These are phyloP conservation scores for Choanephora cucurbitarum DNA, from an alignment of 371 early-diverging fungal species.

Conservation along the genomic window DNA sequence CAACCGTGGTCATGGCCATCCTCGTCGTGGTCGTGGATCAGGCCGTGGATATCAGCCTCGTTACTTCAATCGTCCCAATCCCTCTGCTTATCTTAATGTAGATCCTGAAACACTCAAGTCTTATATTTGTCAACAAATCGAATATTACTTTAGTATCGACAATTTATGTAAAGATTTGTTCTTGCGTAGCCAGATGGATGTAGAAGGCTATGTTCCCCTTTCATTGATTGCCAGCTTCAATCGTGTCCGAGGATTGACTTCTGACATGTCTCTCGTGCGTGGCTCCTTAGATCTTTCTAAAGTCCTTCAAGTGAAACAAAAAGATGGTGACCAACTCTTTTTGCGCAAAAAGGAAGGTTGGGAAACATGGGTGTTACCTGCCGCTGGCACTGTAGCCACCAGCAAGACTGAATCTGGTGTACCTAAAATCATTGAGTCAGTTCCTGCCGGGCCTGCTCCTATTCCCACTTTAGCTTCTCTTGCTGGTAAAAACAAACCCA, in stretches of 20 bases:
- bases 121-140: slow-evolving; percentile 58
- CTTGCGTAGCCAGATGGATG: slow-evolving; percentile 85
- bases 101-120: slow-evolving; percentile 49
- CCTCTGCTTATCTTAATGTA: slow-evolving; percentile 26
- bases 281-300: slow-evolving; percentile 54
- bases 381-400: slow-evolving; percentile 16
- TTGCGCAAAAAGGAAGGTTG: slow-evolving; percentile 69
- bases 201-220: slow-evolving; percentile 73
- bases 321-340: slow-evolving; percentile 29
- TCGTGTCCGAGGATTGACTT: slow-evolving; percentile 71
- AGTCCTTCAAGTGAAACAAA: slow-evolving; percentile 42
- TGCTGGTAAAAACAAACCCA: slow-evolving; percentile 10
- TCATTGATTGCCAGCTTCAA: slow-evolving; percentile 77
- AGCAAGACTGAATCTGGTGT: neutral
- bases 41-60: slow-evolving; percentile 10
- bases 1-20: slow-evolving; percentile 31
- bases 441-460: slow-evolving; percentile 19
- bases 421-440: slow-evolving; percentile 14
- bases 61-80: slow-evolving; percentile 21
- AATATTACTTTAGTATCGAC: slow-evolving; percentile 91
- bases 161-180: slow-evolving; percentile 90
- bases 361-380: slow-evolving; percentile 67
- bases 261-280: slow-evolving; percentile 57
- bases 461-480: slow-evolving; percentile 34
- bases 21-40: slow-evolving; percentile 25